phyloP scores from a whole-genome alignment of 1,284 basidiomycete species.

The Somion occarium region DNA sequence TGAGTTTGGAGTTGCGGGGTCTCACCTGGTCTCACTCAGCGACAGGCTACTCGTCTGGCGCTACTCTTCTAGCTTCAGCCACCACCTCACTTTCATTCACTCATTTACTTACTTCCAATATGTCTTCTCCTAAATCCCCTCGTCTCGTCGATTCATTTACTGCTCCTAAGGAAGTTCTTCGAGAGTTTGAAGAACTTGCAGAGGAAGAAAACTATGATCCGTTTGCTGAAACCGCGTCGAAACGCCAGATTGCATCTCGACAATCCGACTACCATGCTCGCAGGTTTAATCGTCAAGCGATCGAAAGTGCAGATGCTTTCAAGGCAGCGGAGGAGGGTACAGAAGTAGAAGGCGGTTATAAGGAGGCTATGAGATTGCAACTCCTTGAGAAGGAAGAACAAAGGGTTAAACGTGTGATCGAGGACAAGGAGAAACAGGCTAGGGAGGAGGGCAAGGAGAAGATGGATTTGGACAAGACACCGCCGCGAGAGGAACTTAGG shows the following conservation, averaged over 20 bases:
- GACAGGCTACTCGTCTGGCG: no score
- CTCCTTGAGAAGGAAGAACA: slow-evolving; percentile 93
- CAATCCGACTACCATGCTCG: slow-evolving; percentile 96
- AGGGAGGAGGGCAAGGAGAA: slow-evolving; percentile 78
- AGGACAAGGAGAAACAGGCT: slow-evolving; percentile 82
- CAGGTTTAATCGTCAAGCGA: slow-evolving; percentile 79
- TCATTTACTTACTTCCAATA: background rate
- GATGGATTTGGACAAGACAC: slow-evolving; percentile 86
- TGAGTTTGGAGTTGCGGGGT: no score
- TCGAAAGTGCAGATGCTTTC: slow-evolving; percentile 79
- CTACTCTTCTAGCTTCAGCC: no score
- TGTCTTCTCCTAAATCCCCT: slow-evolving; percentile 16
- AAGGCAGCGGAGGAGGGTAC: slow-evolving; percentile 56
- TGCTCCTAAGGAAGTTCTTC: slow-evolving; percentile 89
- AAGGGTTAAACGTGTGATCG: slow-evolving; percentile 79
- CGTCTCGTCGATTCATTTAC: slow-evolving; percentile 80
- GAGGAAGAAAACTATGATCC: slow-evolving; percentile 92
- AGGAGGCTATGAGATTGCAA: slow-evolving; percentile 92
- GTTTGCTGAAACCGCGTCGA: slow-evolving; percentile 88
- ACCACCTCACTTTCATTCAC: no score
- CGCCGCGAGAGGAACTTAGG: slow-evolving; percentile 71
- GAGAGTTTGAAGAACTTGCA: slow-evolving; percentile 91
- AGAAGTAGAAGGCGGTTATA: slow-evolving; percentile 84
- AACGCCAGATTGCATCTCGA: slow-evolving; percentile 90
- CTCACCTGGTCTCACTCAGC: no score